Percentiles rank a stretch among this genome's conserved stretches.
Conservation (phyloP, 441 rosid genomes). For the Eruca vesicaria region DNA sequence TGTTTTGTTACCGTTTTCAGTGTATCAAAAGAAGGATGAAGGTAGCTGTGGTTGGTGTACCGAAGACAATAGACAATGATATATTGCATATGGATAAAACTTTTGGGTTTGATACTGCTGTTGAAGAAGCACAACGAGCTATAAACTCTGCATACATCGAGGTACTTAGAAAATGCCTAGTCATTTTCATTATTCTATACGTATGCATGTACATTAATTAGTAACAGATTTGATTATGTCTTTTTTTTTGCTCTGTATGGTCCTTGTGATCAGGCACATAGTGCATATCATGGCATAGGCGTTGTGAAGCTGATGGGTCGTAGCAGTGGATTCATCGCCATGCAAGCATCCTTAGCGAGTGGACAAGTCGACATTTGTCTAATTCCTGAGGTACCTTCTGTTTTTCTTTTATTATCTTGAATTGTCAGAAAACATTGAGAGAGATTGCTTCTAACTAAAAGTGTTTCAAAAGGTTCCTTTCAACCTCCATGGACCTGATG, state of each 20-base stretch:
- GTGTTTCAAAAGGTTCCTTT: conserved; percentile 59
- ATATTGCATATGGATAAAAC: conserved; percentile 95
- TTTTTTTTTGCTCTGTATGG: neutral
- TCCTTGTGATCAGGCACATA: conserved; percentile 54
- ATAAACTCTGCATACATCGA: conserved; percentile 46
- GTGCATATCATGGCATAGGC: conserved; percentile 96
- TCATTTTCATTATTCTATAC: too few species aligned
- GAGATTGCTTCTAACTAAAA: conserved; percentile 15
- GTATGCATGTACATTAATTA: too few species aligned
- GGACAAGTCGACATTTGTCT: conserved; percentile 94
- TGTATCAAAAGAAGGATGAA: conserved; percentile 66
- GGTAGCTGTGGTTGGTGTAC: conserved; percentile 96
- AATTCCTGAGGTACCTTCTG: conserved; percentile 80
- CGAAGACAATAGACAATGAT: conserved; percentile 96
- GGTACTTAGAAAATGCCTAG: too few species aligned
- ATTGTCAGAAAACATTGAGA: neutral
- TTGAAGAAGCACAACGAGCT: conserved; percentile 97
- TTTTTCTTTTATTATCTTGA: neutral
- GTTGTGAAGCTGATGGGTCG: conserved; percentile 98
- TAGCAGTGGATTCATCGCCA: conserved; percentile 91
- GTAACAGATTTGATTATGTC: too few species aligned
- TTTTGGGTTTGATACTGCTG: conserved; percentile 96
- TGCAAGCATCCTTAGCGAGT: conserved; percentile 96
- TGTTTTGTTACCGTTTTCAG: conserved; percentile 30
- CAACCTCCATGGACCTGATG: conserved; percentile 80